A percentile compares a stretch with the other conserved stretches of the same genome.
Evolutionary conservation across 2,329 filamentous ascomycete species (phyloP).

Genomic region (Fusarium verticillioides): DNA sequence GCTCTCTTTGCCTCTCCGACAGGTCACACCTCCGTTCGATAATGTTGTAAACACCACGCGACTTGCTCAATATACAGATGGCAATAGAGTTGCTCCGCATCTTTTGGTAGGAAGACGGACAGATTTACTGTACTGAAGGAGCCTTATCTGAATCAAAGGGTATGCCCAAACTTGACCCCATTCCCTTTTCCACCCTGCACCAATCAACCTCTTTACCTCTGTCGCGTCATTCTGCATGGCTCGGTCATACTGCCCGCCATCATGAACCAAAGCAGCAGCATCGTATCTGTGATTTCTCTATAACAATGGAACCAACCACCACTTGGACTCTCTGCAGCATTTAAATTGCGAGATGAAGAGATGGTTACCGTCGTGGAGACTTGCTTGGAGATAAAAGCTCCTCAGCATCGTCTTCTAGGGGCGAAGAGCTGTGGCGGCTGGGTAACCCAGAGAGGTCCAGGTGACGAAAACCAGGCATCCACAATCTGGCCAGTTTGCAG

Average conservation of each 20-base stretch:
- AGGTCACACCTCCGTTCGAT: slow-evolving; percentile 43
- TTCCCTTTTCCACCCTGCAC: slow-evolving; percentile 33
- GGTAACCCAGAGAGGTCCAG: slow-evolving; percentile 29
- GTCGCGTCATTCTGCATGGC: slow-evolving; percentile 40
- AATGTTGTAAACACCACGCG: slow-evolving; percentile 50
- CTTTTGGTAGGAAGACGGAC: slow-evolving; percentile 44
- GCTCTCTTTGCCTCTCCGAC: slow-evolving; percentile 38
- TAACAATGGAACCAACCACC: slow-evolving; percentile 42
- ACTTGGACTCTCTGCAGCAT: slow-evolving; percentile 42
- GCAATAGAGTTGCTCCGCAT: slow-evolving; percentile 36
- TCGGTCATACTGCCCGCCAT: slow-evolving; percentile 25
- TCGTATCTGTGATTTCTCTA: slow-evolving; percentile 48
- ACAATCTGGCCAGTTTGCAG: slow-evolving; percentile 38
- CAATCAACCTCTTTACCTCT: slow-evolving; percentile 27
- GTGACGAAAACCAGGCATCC: slow-evolving; percentile 40
- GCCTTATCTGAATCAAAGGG: slow-evolving; percentile 45
- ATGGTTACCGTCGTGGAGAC: slow-evolving; percentile 41
- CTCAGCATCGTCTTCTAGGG: slow-evolving; percentile 35
- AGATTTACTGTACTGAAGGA: slow-evolving; percentile 30
- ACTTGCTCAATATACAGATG: slow-evolving; percentile 43
- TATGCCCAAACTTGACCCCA: slow-evolving; percentile 47
- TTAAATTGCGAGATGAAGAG: slow-evolving; percentile 46
- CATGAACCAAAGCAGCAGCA: slow-evolving; percentile 43
- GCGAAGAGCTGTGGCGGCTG: slow-evolving; percentile 37
- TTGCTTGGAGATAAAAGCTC: slow-evolving; percentile 39